Conservation (phyloP, 257 asterid genomes). For the Leonotis leonurus region DNA sequence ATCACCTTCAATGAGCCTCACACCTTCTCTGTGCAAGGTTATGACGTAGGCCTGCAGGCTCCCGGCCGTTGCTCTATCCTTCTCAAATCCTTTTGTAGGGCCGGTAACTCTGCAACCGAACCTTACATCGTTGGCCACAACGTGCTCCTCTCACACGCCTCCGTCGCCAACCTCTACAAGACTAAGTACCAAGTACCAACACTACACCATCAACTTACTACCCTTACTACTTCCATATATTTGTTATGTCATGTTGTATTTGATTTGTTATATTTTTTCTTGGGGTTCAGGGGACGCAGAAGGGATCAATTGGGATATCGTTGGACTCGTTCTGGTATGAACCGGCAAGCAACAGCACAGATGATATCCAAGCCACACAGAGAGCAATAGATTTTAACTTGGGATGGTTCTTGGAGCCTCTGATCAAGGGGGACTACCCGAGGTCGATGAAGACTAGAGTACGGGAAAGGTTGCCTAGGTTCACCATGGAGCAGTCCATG, state of each 20-base stretch:
- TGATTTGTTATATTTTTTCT: too few species aligned
- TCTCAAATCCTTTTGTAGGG: constrained; percentile 44
- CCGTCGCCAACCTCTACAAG: constrained; percentile 48
- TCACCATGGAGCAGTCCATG: constrained; percentile 41
- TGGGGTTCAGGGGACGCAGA: constrained; percentile 49
- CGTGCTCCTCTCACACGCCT: constrained; percentile 57
- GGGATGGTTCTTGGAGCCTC: constrained; percentile 87
- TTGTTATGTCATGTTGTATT: background rate
- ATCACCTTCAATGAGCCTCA: constrained; percentile 92
- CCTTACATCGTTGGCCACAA: constrained; percentile 74
- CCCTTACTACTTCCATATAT: too few species aligned
- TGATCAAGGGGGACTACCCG: constrained; percentile 73
- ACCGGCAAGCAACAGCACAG: constrained; percentile 37
- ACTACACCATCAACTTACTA: too few species aligned
- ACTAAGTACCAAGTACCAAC: constrained; percentile 58
- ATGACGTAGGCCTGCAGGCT: constrained; percentile 65
- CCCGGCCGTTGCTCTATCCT: constrained; percentile 72
- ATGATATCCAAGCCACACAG: constrained; percentile 49
- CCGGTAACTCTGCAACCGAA: constrained; percentile 77
- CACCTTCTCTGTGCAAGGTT: constrained; percentile 65
- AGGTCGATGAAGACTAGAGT: constrained; percentile 59
- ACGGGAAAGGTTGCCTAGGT: constrained; percentile 48
- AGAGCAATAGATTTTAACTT: constrained; percentile 70
- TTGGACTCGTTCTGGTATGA: constrained; percentile 71
- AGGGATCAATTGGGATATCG: constrained; percentile 62